These are phyloP conservation scores for Tulasnella calospora DNA, from an alignment of 768 basidiomycete species.

Conservation along the genomic window DNA sequence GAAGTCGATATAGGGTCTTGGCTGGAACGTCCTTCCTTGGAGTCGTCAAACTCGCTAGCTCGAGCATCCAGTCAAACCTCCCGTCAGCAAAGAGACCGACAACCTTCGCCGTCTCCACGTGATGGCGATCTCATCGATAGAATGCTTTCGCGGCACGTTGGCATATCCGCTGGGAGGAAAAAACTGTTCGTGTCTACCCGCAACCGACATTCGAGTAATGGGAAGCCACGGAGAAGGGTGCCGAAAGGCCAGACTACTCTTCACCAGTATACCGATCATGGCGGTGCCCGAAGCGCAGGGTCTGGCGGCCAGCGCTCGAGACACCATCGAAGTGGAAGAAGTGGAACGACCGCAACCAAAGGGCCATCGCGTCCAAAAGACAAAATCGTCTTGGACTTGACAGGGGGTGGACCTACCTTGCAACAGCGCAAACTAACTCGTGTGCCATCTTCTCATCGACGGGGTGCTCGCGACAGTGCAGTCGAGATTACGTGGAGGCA, in stretches of 20 bases:
- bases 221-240: conserved; percentile 36
- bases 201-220: conserved; percentile 41
- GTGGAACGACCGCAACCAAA: neutral
- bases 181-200: neutral
- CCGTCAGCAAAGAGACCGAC: neutral
- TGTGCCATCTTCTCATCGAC: neutral
- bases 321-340: neutral
- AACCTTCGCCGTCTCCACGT: conserved; percentile 31
- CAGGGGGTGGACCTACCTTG: neutral
- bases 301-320: neutral
- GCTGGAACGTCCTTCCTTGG: conserved; percentile 30
- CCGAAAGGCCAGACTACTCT: conserved; percentile 37
- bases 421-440: neutral
- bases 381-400: neutral
- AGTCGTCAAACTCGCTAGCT: neutral
- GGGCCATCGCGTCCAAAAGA: neutral
- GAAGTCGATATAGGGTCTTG: conserved; percentile 39
- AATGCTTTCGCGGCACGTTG: conserved; percentile 49
- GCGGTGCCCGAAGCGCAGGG: neutral
- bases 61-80: neutral
- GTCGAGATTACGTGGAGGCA: neutral
- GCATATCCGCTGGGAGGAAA: conserved; percentile 11
- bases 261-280: neutral
- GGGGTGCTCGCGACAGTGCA: neutral
- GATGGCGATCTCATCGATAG: conserved; percentile 58